Percentiles rank a stretch among this genome's conserved stretches.
These are phyloP conservation scores for Suillus bovinus DNA, from an alignment of 768 basidiomycete species.

Conservation along the genomic window DNA sequence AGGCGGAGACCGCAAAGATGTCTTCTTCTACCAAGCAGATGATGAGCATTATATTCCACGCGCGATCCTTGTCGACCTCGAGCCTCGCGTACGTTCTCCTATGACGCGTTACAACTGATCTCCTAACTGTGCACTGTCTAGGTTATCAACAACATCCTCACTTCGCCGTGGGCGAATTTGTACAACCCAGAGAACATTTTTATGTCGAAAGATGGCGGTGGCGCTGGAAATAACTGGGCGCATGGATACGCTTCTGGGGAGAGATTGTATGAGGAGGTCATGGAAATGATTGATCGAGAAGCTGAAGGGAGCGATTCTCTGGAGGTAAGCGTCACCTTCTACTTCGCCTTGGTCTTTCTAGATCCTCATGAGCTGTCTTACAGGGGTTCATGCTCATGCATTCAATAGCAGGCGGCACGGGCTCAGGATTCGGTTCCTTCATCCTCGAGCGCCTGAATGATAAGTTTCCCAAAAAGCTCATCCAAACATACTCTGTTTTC, in stretches of 20 bases:
- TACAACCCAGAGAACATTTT: conserved; percentile 99
- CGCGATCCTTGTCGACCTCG: conserved; percentile 93
- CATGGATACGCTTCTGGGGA: conserved; percentile 93
- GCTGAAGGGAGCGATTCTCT: conserved; percentile 97
- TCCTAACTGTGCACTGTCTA: conserved; percentile 31
- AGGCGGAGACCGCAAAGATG: conserved; percentile 95
- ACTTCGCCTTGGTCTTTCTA: background rate
- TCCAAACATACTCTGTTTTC: conserved; percentile 99
- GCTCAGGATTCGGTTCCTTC: conserved; percentile 98
- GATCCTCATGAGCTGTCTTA: conserved; percentile 1
- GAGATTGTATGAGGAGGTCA: conserved; percentile 90
- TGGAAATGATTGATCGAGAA: conserved; percentile 99
- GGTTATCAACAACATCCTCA: conserved; percentile 96
- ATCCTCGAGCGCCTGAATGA: conserved; percentile 95
- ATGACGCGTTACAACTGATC: background rate
- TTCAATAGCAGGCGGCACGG: conserved; percentile 98
- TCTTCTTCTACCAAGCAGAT: conserved; percentile 99
- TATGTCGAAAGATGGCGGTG: conserved; percentile 95
- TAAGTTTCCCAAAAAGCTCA: conserved; percentile 97
- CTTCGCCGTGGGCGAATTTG: conserved; percentile 81
- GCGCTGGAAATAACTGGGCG: conserved; percentile 99
- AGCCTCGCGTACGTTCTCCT: conserved; percentile 76
- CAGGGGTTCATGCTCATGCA: conserved; percentile 99
- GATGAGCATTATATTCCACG: conserved; percentile 99
- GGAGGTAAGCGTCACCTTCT: conserved; percentile 57